Evolutionary conservation across 768 basidiomycete species (phyloP).

Genomic region (Cyathus striatus): DNA sequence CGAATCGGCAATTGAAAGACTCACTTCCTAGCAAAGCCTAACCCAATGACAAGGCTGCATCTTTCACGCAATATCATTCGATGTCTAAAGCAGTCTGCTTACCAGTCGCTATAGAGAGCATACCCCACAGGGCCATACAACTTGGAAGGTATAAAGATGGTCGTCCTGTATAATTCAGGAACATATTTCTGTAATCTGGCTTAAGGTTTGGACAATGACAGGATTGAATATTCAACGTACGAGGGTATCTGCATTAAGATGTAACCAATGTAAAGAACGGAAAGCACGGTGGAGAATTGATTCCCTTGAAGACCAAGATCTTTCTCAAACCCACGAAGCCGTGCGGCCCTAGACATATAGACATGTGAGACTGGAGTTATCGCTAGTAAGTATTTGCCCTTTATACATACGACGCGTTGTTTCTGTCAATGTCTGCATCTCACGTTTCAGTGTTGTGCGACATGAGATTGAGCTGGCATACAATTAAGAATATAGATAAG

Average conservation of each 20-base stretch:
- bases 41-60: background rate
- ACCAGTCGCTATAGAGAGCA: conserved; percentile 46
- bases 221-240: conserved; percentile 28
- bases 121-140: conserved; percentile 68
- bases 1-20: background rate
- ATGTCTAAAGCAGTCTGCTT: conserved; percentile 4
- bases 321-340: conserved; percentile 59
- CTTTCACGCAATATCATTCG: background rate
- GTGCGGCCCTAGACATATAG: conserved; percentile 42
- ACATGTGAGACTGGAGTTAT: background rate
- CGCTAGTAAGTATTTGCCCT: conserved; percentile 30
- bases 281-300: conserved; percentile 59
- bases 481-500: conserved; percentile 45
- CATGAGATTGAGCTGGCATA: conserved; percentile 9
- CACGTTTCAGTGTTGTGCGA: background rate
- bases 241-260: conserved; percentile 71
- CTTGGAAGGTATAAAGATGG: conserved; percentile 60
- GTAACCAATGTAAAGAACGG: conserved; percentile 64
- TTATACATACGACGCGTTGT: conserved; percentile 52
- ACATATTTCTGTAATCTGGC: conserved; percentile 50
- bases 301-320: conserved; percentile 53
- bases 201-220: background rate
- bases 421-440: conserved; percentile 60
- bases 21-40: conserved; percentile 38
- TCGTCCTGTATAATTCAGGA: conserved; percentile 54